A percentile compares a stretch with the other conserved stretches of the same genome.
Evolutionary conservation across 2,329 filamentous ascomycete species (phyloP).

Genomic region (Leptographium lundbergii): DNA sequence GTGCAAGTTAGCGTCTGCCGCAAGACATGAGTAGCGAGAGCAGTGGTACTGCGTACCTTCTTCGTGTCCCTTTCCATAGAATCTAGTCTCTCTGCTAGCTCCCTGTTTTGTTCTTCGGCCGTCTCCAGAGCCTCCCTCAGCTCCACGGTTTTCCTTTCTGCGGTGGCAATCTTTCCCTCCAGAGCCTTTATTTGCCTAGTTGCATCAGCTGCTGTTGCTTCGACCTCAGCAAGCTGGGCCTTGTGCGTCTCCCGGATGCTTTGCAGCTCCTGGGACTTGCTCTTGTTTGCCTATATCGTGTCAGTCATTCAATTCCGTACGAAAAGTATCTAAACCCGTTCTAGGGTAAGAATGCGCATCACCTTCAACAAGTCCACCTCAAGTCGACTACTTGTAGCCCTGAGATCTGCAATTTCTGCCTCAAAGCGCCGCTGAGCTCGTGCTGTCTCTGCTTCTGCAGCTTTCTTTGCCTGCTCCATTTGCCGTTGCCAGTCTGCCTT

Average conservation of each 20-base stretch:
- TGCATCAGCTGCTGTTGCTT: conserved; percentile 8
- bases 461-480: conserved; percentile 31
- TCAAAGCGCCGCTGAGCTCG: conserved; percentile 37
- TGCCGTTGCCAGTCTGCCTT: conserved; percentile 8
- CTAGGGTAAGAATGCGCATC: conserved; percentile 6
- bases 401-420: conserved; percentile 50
- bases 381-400: conserved; percentile 45
- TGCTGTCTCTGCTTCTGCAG: conserved; percentile 35
- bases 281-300: conserved; percentile 38
- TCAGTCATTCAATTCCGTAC: not conserved
- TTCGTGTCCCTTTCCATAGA: conserved; percentile 19
- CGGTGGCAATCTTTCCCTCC: conserved; percentile 16
- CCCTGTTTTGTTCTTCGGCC: conserved; percentile 14
- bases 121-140: conserved; percentile 17
- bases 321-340: not conserved
- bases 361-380: conserved; percentile 52
- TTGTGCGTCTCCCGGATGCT: conserved; percentile 37
- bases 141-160: conserved; percentile 9
- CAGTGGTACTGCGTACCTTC: conserved; percentile 7
- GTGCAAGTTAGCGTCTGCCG: not conserved
- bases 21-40: not conserved
- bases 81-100: conserved; percentile 18
- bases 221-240: conserved; percentile 22
- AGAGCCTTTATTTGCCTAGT: conserved; percentile 17
- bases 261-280: conserved; percentile 47